Percentiles rank a stretch among this genome's conserved stretches.
Conservation (phyloP, 2,329 filamentous ascomycete species). For the Fusarium robinianum region DNA sequence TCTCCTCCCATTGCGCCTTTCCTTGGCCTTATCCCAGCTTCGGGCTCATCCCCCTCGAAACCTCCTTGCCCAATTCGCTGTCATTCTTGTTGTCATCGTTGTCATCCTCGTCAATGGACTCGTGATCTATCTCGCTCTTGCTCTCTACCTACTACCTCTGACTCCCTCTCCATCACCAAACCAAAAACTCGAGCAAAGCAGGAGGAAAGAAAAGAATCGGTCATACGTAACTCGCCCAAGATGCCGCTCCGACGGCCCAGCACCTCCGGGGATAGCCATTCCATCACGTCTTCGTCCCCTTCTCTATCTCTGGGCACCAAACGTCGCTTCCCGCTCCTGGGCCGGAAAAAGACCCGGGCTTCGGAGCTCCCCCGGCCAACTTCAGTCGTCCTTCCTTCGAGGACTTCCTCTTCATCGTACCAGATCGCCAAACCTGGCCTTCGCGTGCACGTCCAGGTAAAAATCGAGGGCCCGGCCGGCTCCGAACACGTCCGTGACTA, state of each 20-base stretch:
- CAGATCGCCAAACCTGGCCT: slow-evolving; percentile 36
- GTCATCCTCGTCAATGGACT: slow-evolving; percentile 25
- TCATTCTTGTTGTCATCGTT: no score
- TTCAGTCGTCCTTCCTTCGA: slow-evolving; percentile 20
- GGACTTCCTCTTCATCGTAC: slow-evolving; percentile 8
- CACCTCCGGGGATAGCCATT: slow-evolving; percentile 33
- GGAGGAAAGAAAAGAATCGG: slow-evolving; percentile 5
- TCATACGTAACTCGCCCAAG: slow-evolving; percentile 14
- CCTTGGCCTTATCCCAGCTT: neutral
- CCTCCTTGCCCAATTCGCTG: slow-evolving; percentile 11
- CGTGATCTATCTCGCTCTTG: slow-evolving; percentile 12
- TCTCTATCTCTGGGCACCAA: slow-evolving; percentile 35
- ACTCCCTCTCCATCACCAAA: neutral
- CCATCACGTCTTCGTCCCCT: slow-evolving; percentile 28
- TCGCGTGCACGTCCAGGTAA: slow-evolving; percentile 50
- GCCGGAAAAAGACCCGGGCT: slow-evolving; percentile 34
- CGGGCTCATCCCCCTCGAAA: slow-evolving; percentile 2
- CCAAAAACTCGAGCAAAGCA: slow-evolving; percentile 1
- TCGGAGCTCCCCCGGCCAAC: slow-evolving; percentile 30
- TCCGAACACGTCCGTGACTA: slow-evolving; percentile 53
- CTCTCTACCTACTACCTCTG: slow-evolving; percentile 1
- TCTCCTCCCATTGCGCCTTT: slow-evolving; percentile 12
- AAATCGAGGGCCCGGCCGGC: slow-evolving; percentile 51
- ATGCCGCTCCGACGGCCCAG: slow-evolving; percentile 37
- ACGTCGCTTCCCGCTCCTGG: slow-evolving; percentile 40